A percentile compares a stretch with the other conserved stretches of the same genome.
Evolutionary conservation across 164 flowering plant species (phyloP).

Genomic region (Dillenia suffruticosa): DNA sequence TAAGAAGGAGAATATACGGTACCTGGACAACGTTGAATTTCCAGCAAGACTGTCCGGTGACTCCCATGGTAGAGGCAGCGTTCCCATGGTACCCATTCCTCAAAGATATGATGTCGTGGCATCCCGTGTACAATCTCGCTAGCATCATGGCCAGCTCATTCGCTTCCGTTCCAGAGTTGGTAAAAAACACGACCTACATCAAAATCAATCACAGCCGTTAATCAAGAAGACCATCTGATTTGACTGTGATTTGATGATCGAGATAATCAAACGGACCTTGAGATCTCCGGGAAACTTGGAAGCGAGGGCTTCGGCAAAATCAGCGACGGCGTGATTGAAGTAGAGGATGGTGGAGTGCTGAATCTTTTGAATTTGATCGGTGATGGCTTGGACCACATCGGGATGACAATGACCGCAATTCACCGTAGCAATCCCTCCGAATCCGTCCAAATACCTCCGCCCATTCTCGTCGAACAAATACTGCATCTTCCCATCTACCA

Average conservation of each 20-base stretch:
- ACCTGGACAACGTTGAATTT: constrained; percentile 89
- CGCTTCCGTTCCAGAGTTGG: constrained; percentile 98
- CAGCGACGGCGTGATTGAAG: constrained; percentile 70
- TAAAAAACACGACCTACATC: constrained; percentile 80
- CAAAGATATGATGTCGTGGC: constrained; percentile 72
- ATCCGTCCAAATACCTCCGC: constrained; percentile 81
- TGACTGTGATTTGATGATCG: background rate
- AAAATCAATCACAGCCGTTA: background rate
- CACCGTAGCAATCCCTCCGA: constrained; percentile 93
- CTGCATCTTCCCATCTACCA: constrained; percentile 95
- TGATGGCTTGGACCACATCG: constrained; percentile 68
- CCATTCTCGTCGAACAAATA: constrained; percentile 88
- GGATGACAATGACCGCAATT: constrained; percentile 96
- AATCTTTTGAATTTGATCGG: constrained; percentile 52
- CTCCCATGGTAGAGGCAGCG: constrained; percentile 91
- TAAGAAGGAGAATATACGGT: background rate
- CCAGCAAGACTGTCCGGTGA: constrained; percentile 77
- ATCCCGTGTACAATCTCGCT: constrained; percentile 76
- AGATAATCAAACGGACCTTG: constrained; percentile 38
- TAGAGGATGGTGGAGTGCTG: constrained; percentile 91
- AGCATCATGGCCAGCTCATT: constrained; percentile 95
- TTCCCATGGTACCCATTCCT: constrained; percentile 94
- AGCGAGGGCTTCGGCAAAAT: constrained; percentile 93
- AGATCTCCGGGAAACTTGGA: constrained; percentile 86
- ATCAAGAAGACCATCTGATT: no score